Conservation (phyloP, 2,329 filamentous ascomycete species). For the Fusarium anguioides region DNA sequence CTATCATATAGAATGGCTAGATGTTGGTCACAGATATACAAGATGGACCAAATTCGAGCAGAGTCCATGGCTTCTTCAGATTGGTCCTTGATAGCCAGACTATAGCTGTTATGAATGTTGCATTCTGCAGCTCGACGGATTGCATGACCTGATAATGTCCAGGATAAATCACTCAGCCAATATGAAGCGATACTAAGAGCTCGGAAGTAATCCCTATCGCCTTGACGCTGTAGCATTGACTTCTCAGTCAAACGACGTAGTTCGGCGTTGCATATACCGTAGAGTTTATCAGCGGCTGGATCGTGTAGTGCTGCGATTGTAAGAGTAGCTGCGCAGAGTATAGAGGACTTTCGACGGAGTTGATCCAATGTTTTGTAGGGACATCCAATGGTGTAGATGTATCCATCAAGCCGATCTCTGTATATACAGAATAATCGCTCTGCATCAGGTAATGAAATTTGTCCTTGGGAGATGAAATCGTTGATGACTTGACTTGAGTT, state of each 20-base stretch:
- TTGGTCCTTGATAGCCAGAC: slow-evolving; percentile 51
- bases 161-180: slow-evolving; percentile 69
- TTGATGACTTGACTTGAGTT: slow-evolving; percentile 37
- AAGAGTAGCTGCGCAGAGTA: slow-evolving; percentile 66
- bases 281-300: slow-evolving; percentile 61
- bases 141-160: slow-evolving; percentile 68
- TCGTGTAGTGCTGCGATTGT: slow-evolving; percentile 70
- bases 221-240: slow-evolving; percentile 51
- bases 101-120: slow-evolving; percentile 57
- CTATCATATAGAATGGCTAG: slow-evolving; percentile 70
- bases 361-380: slow-evolving; percentile 61
- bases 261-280: slow-evolving; percentile 60
- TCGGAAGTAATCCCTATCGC: slow-evolving; percentile 63
- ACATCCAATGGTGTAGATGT: slow-evolving; percentile 64
- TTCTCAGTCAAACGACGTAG: slow-evolving; percentile 65
- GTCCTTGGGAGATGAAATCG: slow-evolving; percentile 54
- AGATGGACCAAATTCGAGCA: slow-evolving; percentile 70
- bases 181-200: slow-evolving; percentile 71
- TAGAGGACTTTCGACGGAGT: slow-evolving; percentile 64
- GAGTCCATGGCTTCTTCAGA: slow-evolving; percentile 61
- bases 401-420: slow-evolving; percentile 61
- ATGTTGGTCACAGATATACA: slow-evolving; percentile 71
- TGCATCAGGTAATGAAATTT: slow-evolving; percentile 58
- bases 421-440: slow-evolving; percentile 63
- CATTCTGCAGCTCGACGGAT: slow-evolving; percentile 62